A percentile compares a stretch with the other conserved stretches of the same genome.
phyloP scores from a whole-genome alignment of 768 basidiomycete genomes.

The Sistotremastrum suecicum region DNA sequence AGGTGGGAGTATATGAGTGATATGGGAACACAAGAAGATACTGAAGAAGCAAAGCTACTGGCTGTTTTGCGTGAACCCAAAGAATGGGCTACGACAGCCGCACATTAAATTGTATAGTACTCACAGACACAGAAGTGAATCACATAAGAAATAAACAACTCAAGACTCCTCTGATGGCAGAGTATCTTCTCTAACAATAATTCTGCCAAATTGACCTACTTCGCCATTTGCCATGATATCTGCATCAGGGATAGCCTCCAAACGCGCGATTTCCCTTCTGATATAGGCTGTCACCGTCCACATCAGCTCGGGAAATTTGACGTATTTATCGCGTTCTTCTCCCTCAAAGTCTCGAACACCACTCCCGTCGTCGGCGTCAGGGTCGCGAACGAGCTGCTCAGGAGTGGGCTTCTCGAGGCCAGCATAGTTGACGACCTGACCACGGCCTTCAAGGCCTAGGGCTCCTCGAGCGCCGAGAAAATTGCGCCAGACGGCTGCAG shows the following conservation, averaged over 20 bases:
- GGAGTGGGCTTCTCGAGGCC: constrained; percentile 34
- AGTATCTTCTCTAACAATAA: neutral
- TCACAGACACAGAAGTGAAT: no score
- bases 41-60: constrained; percentile 52
- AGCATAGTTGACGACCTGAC: constrained; percentile 56
- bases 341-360: constrained; percentile 60
- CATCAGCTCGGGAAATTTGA: constrained; percentile 65
- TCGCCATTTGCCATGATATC: constrained; percentile 13
- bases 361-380: constrained; percentile 53
- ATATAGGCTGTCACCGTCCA: constrained; percentile 54
- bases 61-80: constrained; percentile 45
- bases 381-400: constrained; percentile 27
- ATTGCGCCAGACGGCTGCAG: constrained; percentile 85
- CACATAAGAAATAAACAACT: no score
- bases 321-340: constrained; percentile 45
- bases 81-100: constrained; percentile 34
- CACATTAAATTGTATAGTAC: no score
- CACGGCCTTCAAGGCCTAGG: constrained; percentile 37
- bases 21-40: constrained; percentile 44
- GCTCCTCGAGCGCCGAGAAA: constrained; percentile 77
- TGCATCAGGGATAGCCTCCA: constrained; percentile 42
- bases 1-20: constrained; percentile 86
- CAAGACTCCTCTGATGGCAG: no score
- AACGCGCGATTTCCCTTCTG: constrained; percentile 52
- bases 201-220: neutral